Evolutionary conservation across 257 asterid species (phyloP), one percentile per base, ranked within the genome.

Genomic region (Lavandula angustifolia): DNA sequence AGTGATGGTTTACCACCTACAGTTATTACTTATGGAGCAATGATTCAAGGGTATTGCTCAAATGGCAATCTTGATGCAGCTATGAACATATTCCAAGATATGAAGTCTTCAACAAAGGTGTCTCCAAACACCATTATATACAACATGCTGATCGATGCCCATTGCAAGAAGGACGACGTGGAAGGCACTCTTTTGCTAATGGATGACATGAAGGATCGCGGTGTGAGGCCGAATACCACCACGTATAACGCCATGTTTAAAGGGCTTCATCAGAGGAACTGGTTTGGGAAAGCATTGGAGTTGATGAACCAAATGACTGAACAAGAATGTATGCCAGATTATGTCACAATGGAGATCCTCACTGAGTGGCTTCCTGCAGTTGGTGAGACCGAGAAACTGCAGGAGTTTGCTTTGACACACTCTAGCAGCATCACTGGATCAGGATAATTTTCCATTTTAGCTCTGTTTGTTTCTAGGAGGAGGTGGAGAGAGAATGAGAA

Each of bases 231-330:
- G 3, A 77, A 85, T 69, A 83, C 76, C 66, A 79, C 71, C 8
- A 89, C 99, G 4, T 92, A 78, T 38, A 92, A 87, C 71, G 89
- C 96, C 57, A 57, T 92, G 75, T 78, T 89, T 37, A 87, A 77
- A 72, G 99, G 94, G 53, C 85, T 92, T 42, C 73, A 63, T 66
- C 79, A 76, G 72, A 81, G 82, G 76, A 81, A 84, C 60, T 81
- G 75, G 94, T 40, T 75, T 16, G 94, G 85, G 31, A 87, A 75
- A 64, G 94, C 96, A 1, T 67, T 84, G 48, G 70, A 77, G 37
- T 75, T 78, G n/a, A 92, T 92, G 99, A 83, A 89, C 62, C 81
- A 79, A 70, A 92, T 92, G 99, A 80, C 74, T 6, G 83, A 84
- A 51, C 72, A 80, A 22, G 81, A 79, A 4, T 89, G 95, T 62